Conservation (phyloP, 164 flowering plant species). For the Vitis rupestris region DNA sequence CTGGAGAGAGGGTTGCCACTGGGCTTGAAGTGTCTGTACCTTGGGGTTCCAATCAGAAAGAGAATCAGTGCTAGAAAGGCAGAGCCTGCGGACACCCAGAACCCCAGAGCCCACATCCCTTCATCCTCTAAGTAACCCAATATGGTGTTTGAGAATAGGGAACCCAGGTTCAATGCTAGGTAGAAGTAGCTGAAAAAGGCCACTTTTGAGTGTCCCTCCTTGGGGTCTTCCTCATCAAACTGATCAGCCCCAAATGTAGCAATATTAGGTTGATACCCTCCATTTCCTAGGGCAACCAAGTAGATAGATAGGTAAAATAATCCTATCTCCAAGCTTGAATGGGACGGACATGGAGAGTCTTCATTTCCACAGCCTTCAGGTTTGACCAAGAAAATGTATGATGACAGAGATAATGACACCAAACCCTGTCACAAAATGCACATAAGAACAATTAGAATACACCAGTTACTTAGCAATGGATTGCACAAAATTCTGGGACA, state of each 20-base stretch:
- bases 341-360: conserved; percentile 41
- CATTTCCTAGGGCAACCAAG: conserved; percentile 80
- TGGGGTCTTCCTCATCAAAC: conserved; percentile 71
- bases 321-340: conserved; percentile 48
- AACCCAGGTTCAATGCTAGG: conserved; percentile 82
- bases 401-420: conserved; percentile 53
- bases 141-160: conserved; percentile 83
- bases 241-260: conserved; percentile 98
- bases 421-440: conserved; percentile 55
- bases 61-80: conserved; percentile 65
- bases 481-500: no score
- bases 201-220: conserved; percentile 66
- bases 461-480: no score
- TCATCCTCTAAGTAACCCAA: conserved; percentile 78
- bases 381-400: conserved; percentile 63
- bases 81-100: conserved; percentile 74
- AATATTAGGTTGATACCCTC: conserved; percentile 94
- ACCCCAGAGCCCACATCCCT: conserved; percentile 88
- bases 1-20: conserved; percentile 83
- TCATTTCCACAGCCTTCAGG: conserved; percentile 75
- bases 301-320: conserved; percentile 76
- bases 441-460: not conserved
- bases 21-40: conserved; percentile 78
- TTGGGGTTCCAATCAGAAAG: conserved; percentile 67
- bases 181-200: conserved; percentile 95